A percentile compares a stretch with the other conserved stretches of the same genome.
These are phyloP conservation scores for Ustanciosporium gigantosporum DNA, from an alignment of 1,284 basidiomycete genomes.

Conservation along the genomic window DNA sequence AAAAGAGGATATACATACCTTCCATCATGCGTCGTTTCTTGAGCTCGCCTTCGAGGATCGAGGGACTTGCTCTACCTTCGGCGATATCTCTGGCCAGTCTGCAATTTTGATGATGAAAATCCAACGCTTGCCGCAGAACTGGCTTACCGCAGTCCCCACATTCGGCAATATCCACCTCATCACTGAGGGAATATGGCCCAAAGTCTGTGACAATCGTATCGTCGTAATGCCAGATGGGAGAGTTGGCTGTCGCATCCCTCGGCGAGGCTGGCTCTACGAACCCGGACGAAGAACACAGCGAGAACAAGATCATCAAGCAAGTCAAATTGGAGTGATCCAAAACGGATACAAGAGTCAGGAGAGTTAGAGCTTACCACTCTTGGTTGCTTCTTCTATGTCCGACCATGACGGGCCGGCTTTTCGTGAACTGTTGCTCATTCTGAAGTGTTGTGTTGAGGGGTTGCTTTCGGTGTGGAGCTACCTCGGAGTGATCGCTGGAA, in stretches of 20 bases:
- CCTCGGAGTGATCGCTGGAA: too few relatives aligned
- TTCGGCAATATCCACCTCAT: slow-evolving; percentile 48
- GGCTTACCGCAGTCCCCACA: slow-evolving; percentile 49
- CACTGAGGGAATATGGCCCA: slow-evolving; percentile 50
- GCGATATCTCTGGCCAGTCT: slow-evolving; percentile 43
- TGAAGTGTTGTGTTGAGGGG: too few relatives aligned
- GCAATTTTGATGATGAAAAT: slow-evolving; percentile 52
- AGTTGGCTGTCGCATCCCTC: slow-evolving; percentile 8
- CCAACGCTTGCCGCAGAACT: slow-evolving; percentile 41
- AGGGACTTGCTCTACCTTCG: slow-evolving; percentile 43
- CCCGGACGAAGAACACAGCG: too few relatives aligned
- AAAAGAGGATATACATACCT: slow-evolving; percentile 18
- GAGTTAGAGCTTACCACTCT: slow-evolving; percentile 20
- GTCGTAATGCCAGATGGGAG: slow-evolving; percentile 48
- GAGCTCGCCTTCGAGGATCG: slow-evolving; percentile 39
- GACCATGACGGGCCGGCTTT: slow-evolving; percentile 23
- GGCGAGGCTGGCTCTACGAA: slow-evolving; percentile 27
- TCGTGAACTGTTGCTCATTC: too few relatives aligned
- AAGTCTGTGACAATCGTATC: slow-evolving; percentile 57
- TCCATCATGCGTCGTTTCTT: slow-evolving; percentile 36
- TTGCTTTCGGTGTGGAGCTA: too few relatives aligned
- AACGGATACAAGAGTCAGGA: neutral
- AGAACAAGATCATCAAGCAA: neutral
- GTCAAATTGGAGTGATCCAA: too few relatives aligned
- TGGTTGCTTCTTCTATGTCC: slow-evolving; percentile 38